A percentile compares a stretch with the other conserved stretches of the same genome.
Evolutionary conservation across 1,139 yeast species (phyloP).

Genomic region (Groenewaldozyma auringiensis): DNA sequence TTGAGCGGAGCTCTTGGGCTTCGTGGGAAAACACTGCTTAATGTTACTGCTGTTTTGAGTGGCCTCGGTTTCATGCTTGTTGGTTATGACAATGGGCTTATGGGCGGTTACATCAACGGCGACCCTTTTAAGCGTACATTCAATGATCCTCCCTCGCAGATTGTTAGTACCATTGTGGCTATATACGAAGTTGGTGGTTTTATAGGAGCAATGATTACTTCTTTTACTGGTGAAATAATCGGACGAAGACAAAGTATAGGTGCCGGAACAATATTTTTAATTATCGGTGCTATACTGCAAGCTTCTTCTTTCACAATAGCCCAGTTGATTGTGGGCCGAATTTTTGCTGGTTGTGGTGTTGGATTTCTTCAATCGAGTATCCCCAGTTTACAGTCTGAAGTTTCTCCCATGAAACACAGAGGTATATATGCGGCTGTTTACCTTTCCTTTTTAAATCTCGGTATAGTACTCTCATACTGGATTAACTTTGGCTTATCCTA

Average conservation of each 20-base stretch:
- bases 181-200: conserved; percentile 81
- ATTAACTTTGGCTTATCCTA: conserved; percentile 43
- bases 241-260: conserved; percentile 63
- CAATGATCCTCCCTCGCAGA: conserved; percentile 15
- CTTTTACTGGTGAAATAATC: conserved; percentile 50
- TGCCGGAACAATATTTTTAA: conserved; percentile 66
- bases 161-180: conserved; percentile 33
- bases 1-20: conserved; percentile 12
- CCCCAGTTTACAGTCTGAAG: conserved; percentile 74
- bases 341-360: conserved; percentile 65
- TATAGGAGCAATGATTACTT: conserved; percentile 30
- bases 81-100: conserved; percentile 16
- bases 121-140: conserved; percentile 12
- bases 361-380: conserved; percentile 72
- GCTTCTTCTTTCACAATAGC: conserved; percentile 65
- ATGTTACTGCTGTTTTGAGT: conserved; percentile 11
- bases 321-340: conserved; percentile 65
- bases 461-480: conserved; percentile 69
- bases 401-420: conserved; percentile 60
- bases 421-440: conserved; percentile 62
- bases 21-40: conserved; percentile 10
- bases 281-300: conserved; percentile 76
- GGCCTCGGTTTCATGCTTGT: conserved; percentile 15
- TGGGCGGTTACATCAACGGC: conserved; percentile 15
- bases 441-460: conserved; percentile 61